Base-by-base conservation (phyloP, 192 early-diverging fungal genomes). In the Backusella tuberculispora region DNA sequence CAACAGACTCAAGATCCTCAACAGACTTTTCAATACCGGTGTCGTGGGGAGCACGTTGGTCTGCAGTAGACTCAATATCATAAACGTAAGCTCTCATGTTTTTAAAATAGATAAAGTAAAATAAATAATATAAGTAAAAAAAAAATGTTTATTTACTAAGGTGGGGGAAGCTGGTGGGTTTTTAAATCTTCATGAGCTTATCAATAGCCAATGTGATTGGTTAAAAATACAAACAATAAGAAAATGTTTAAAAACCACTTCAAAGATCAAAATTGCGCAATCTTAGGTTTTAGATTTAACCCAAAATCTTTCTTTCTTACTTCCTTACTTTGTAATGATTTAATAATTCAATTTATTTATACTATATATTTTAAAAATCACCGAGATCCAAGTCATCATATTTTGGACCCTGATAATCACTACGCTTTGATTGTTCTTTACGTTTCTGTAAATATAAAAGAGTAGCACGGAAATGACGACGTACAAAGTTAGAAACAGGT, bases 21-120 rank as follows among this genome's bases (percentile, higher is more conserved):
- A 96, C 90, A 6, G 85, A 75, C 7, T 83, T 79, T 72, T 86
- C 87, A 34, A 89, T 89, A 0, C 80, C 83, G 47, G 85, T 92
- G 72, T 98, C 92, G 78, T 99, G 98, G 14, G 85, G 85, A 73
- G 90, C 90, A 67, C 95, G 90, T 66, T 89, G 92, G 87, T 97
- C 95, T 29, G 72, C 79, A 14, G 81, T 68, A 15, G 73, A 72
- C 40, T 81, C 76, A 78, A 88, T 88, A 84, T 93, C 92, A 79
- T 88, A 90, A 75, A 90, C 84, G 79, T 93, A 98, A 40, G 92
- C 90, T n/a, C 91, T 89, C 92, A 94, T 94, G 29, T 34, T 34
- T 34, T 34, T 34, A 2, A 34, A 34, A 34, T 34, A 34, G 29
- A 34, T 19, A n/a, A 14, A 21, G 1, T 37, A 46, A 46, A 56